phyloP scores from a whole-genome alignment of 2,329 filamentous ascomycete species.

The Sordariomycetes sp. region DNA sequence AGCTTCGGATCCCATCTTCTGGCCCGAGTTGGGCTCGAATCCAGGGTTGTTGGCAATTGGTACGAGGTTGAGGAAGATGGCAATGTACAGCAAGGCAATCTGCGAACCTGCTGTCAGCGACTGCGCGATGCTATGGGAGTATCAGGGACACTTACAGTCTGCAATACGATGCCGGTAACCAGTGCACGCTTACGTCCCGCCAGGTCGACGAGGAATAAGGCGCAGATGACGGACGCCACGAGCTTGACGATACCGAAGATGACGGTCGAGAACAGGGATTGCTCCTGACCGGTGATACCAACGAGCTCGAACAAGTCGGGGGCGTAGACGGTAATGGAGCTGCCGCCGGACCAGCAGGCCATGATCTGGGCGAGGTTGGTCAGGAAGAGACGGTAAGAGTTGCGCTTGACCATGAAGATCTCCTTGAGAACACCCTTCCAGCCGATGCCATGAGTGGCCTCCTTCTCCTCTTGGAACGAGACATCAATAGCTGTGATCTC shows the following conservation, averaged over 20 bases:
- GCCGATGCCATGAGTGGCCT: slow-evolving; percentile 4
- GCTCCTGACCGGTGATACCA: slow-evolving; percentile 8
- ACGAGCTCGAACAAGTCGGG: slow-evolving; percentile 12
- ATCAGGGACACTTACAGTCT: too few species aligned
- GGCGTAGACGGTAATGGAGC: slow-evolving; percentile 11
- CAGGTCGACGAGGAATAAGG: slow-evolving; percentile 20
- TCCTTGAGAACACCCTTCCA: slow-evolving; percentile 10
- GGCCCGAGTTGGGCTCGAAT: slow-evolving; percentile 6
- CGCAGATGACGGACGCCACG: slow-evolving; percentile 12
- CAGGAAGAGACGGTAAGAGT: slow-evolving; percentile 14
- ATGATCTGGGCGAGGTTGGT: slow-evolving; percentile 12
- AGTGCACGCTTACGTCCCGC: slow-evolving; percentile 18
- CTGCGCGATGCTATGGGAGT: too few species aligned
- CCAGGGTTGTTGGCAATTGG: slow-evolving; percentile 8
- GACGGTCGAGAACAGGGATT: slow-evolving; percentile 14
- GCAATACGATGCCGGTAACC: slow-evolving; percentile 12
- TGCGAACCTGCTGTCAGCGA: too few species aligned
- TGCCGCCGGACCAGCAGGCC: slow-evolving; percentile 10
- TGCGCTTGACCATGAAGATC: slow-evolving; percentile 10
- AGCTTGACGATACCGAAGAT: slow-evolving; percentile 15
- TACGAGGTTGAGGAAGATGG: slow-evolving; percentile 11
- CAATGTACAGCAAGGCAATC: slow-evolving; percentile 17
- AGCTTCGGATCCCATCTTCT: slow-evolving; percentile 2
- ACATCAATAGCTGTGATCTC: slow-evolving; percentile 19
- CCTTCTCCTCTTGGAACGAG: slow-evolving; percentile 11